These are phyloP conservation scores for Pezicula radicicola DNA, from an alignment of 2,329 filamentous ascomycete genomes.

Conservation along the genomic window DNA sequence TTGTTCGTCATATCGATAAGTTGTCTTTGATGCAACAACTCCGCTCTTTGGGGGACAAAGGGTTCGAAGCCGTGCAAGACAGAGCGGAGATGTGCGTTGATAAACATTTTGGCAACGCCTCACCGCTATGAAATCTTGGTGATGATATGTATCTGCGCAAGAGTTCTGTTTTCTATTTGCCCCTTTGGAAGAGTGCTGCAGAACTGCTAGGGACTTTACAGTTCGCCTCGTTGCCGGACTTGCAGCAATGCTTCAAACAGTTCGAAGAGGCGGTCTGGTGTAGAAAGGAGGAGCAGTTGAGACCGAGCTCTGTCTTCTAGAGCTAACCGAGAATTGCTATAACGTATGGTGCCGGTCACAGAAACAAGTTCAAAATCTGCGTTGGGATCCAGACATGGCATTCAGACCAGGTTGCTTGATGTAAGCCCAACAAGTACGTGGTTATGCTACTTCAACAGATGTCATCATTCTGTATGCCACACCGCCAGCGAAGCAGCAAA, in stretches of 20 bases:
- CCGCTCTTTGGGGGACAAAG: slow-evolving; percentile 22
- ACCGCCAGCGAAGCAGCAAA: slow-evolving; percentile 14
- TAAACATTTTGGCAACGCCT: slow-evolving; percentile 25
- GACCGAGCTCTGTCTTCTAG: neutral
- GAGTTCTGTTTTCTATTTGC: slow-evolving; percentile 13
- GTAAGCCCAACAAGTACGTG: neutral
- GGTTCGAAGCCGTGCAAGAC: slow-evolving; percentile 23
- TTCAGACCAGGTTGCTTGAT: neutral
- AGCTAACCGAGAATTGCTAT: neutral
- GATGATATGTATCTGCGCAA: slow-evolving; percentile 19
- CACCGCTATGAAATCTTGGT: slow-evolving; percentile 22
- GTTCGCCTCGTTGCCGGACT: neutral
- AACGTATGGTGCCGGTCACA: neutral
- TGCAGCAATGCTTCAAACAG: neutral
- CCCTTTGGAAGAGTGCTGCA: slow-evolving; percentile 1
- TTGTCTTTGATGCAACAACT: slow-evolving; percentile 17
- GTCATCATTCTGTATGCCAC: slow-evolving; percentile 12
- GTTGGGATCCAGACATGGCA: neutral
- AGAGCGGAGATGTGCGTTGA: slow-evolving; percentile 24
- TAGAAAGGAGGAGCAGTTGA: neutral
- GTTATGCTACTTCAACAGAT: neutral
- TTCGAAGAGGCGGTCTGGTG: neutral
- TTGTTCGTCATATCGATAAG: slow-evolving; percentile 27
- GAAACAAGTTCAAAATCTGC: neutral
- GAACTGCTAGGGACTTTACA: neutral